Evolutionary conservation across 306 rosid genomes (phyloP).

Genomic region (Neltuma alba): DNA sequence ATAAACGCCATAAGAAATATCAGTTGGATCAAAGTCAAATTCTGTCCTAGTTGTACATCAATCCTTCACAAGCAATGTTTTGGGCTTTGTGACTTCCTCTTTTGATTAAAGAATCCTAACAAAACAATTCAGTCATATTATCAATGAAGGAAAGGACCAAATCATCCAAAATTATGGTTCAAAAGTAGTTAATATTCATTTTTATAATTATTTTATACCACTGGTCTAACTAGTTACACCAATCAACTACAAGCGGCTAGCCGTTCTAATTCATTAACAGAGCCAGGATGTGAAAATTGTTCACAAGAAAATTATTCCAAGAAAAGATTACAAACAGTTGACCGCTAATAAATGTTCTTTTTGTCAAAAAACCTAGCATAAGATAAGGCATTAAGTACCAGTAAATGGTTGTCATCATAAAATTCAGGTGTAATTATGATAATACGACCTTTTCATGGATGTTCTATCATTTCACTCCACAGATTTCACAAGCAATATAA

Average conservation of each 20-base stretch:
- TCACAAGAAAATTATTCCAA: constrained; percentile 5
- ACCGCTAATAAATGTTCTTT: constrained; percentile 15
- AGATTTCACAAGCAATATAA: constrained; percentile 78
- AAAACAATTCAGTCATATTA: not conserved
- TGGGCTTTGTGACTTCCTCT: not conserved
- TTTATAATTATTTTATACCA: not conserved
- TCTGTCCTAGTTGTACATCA: too few species aligned
- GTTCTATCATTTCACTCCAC: constrained; percentile 51
- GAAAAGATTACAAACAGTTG: not conserved
- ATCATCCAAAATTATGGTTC: not conserved
- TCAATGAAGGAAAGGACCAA: not conserved
- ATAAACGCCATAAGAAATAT: too few species aligned
- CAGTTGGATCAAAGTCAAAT: too few species aligned
- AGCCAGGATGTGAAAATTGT: not conserved
- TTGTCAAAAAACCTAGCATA: not conserved
- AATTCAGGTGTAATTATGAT: not conserved
- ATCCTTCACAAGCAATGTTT: not conserved
- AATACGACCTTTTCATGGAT: constrained; percentile 10
- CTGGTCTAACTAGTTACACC: not conserved
- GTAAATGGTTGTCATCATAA: not conserved
- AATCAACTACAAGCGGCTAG: not conserved
- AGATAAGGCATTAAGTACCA: constrained; percentile 13
- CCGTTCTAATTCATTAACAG: not conserved
- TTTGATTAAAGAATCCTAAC: not conserved
- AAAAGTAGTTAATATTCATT: not conserved